Evolutionary conservation across 129 eudicot genomes (phyloP).

Genomic region (Erigeron canadensis): DNA sequence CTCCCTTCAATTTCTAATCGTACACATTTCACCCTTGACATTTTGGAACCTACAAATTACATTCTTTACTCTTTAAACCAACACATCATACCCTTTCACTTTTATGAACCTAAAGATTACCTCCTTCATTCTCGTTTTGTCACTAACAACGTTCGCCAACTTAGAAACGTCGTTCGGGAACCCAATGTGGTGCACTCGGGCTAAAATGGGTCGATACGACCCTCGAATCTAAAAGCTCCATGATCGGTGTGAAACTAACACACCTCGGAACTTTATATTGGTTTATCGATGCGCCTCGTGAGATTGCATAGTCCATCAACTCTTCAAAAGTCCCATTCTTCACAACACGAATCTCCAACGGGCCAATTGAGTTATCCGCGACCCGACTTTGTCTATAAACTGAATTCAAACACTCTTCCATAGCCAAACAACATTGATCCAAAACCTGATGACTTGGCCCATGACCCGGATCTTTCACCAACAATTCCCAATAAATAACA

Average conservation of each 20-base stretch:
- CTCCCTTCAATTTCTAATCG: slow-evolving; percentile 8
- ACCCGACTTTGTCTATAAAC: slow-evolving; percentile 57
- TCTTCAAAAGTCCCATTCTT: slow-evolving; percentile 56
- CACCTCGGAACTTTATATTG: slow-evolving; percentile 65
- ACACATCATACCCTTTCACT: slow-evolving; percentile 19
- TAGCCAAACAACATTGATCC: slow-evolving; percentile 41
- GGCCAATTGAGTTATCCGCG: slow-evolving; percentile 63
- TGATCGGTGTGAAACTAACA: slow-evolving; percentile 53
- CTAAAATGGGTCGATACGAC: slow-evolving; percentile 48
- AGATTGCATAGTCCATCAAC: slow-evolving; percentile 62
- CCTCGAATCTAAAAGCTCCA: slow-evolving; percentile 54
- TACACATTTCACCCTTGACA: slow-evolving; percentile 12
- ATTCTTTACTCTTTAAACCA: slow-evolving; percentile 16
- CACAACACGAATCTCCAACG: slow-evolving; percentile 57
- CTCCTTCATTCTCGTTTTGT: slow-evolving; percentile 1
- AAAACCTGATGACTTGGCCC: slow-evolving; percentile 33
- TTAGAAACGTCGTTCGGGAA: slow-evolving; percentile 37
- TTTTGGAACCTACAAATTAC: slow-evolving; percentile 16
- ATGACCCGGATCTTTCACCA: slow-evolving; percentile 39
- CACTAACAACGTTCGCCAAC: neutral
- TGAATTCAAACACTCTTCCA: slow-evolving; percentile 52
- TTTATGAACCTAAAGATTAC: slow-evolving; percentile 1
- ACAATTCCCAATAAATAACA: slow-evolving; percentile 56
- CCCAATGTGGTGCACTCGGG: slow-evolving; percentile 37
- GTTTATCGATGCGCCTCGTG: slow-evolving; percentile 61